Conservation (phyloP, 768 basidiomycete genomes). For the Glaciozyma martinii region DNA sequence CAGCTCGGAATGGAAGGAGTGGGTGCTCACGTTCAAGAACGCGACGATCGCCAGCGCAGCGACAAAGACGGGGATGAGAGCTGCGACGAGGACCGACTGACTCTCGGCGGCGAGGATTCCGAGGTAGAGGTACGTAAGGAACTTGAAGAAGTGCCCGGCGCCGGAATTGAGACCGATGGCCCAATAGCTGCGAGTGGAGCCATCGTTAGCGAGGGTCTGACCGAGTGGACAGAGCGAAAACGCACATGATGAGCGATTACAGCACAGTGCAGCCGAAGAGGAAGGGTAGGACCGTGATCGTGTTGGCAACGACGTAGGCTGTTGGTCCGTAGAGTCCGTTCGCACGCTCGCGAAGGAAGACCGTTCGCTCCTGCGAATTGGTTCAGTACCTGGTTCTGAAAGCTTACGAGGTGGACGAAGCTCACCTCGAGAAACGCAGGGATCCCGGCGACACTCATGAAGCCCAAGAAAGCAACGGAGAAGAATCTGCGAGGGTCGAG, state of each 20-base stretch:
- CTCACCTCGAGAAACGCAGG: slow-evolving; percentile 49
- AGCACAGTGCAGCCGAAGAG: slow-evolving; percentile 48
- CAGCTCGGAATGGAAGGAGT: no score
- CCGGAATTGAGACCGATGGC: slow-evolving; percentile 47
- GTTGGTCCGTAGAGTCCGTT: slow-evolving; percentile 54
- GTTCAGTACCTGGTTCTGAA: neutral
- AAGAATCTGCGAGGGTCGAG: slow-evolving; percentile 43
- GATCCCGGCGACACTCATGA: slow-evolving; percentile 52
- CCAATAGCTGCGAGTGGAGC: slow-evolving; percentile 32
- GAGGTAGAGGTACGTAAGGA: slow-evolving; percentile 50
- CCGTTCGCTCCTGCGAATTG: slow-evolving; percentile 44
- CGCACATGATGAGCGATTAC: slow-evolving; percentile 50
- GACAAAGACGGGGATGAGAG: slow-evolving; percentile 52
- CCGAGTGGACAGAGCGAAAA: slow-evolving; percentile 24
- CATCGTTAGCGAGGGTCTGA: neutral
- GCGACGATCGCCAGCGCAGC: slow-evolving; percentile 52
- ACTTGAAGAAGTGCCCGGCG: slow-evolving; percentile 49
- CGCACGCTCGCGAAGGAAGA: slow-evolving; percentile 51
- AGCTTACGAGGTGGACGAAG: neutral
- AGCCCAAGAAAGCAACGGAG: slow-evolving; percentile 44
- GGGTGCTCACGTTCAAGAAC: slow-evolving; percentile 39
- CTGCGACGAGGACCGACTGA: slow-evolving; percentile 45
- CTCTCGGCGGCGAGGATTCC: slow-evolving; percentile 46
- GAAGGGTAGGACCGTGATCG: slow-evolving; percentile 51
- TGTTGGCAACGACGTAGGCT: slow-evolving; percentile 51